phyloP scores from a whole-genome alignment of 1,284 basidiomycete species.

The Heterobasidion occidentale region DNA sequence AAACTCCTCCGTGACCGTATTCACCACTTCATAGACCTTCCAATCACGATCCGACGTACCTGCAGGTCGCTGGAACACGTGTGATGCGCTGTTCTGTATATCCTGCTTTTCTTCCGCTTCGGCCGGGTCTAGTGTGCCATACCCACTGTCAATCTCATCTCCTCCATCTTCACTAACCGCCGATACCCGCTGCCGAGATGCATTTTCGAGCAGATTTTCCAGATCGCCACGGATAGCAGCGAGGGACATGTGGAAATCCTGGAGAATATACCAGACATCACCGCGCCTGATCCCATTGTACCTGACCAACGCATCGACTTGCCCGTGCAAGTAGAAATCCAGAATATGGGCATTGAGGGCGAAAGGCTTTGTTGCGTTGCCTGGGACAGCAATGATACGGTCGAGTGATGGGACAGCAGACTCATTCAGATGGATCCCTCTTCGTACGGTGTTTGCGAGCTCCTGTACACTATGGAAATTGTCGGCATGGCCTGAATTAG shows the following conservation, averaged over 20 bases:
- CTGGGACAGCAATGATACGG: constrained; percentile 23
- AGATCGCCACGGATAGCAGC: not conserved
- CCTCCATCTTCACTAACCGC: constrained; percentile 16
- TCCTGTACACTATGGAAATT: constrained; percentile 40
- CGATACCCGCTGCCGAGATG: constrained; percentile 14
- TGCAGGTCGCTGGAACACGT: constrained; percentile 22
- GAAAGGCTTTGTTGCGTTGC: constrained; percentile 17
- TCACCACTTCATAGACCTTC: constrained; percentile 46
- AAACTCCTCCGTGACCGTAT: constrained; percentile 36
- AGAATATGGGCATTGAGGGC: constrained; percentile 56
- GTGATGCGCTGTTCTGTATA: constrained; percentile 11
- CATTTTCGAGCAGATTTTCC: not conserved
- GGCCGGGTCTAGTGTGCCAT: constrained; percentile 20
- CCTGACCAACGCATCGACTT: constrained; percentile 33
- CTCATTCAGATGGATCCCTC: constrained; percentile 46
- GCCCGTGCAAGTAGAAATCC: constrained; percentile 64
- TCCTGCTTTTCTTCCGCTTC: constrained; percentile 23
- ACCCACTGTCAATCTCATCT: constrained; percentile 26
- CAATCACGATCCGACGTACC: constrained; percentile 42
- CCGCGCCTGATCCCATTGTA: constrained; percentile 52
- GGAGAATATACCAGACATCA: not conserved
- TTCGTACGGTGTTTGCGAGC: constrained; percentile 40
- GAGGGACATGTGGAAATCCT: not conserved
- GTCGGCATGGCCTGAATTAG: constrained; percentile 57
- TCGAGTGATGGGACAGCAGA: constrained; percentile 52